Base-by-base conservation (phyloP, 495 filamentous ascomycete genomes). In the Neurospora sp. region DNA sequence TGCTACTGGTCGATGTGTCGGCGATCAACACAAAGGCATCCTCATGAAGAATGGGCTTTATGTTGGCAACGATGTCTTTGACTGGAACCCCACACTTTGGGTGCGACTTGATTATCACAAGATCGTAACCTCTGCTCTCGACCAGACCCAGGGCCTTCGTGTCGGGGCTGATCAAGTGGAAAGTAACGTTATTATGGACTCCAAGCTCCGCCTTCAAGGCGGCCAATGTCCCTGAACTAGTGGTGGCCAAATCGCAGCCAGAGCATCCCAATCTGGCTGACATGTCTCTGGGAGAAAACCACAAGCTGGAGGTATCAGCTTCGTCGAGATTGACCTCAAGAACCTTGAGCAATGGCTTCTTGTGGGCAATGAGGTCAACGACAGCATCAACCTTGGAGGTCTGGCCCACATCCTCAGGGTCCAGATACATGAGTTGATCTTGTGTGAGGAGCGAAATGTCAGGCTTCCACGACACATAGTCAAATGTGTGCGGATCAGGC, bases 321-420 rank as follows among this genome's bases (percentile, higher is more conserved):
- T 41, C 8, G 39, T 76, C 31, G 9, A 79, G 48, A 18, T 75
- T 77, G 31, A 80, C 41, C 70, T 82, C 81, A 12, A 82, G n/a
- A 18, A 82, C 74, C 37, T 71, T 76, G 7, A 82, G 69, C 12
- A 6, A 41, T 5, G 82, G 81, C 20, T 71, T 79, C 69, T 82
- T 83, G 62, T 82, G 77, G 2, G 80, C 76, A 14, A 80, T 44
- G 2, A 80, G 54, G 69, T 82, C 80, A 6, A 81, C 71, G 31
- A 81, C 12, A 12, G 39, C 20, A 27, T 46, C 62, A 35, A 72
- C 4, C 70, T 69, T 41, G 62, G 18, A 31, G 1, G 73, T 11
- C 40, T 76, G 69, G 10, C 48, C 20, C 7, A 20, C 11, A 37
- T 72, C 59, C 44, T 37, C 37, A 18, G 20, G 20, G 2, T 39